Base-by-base conservation (phyloP, 768 basidiomycete species). In the Hericium alpestre region DNA sequence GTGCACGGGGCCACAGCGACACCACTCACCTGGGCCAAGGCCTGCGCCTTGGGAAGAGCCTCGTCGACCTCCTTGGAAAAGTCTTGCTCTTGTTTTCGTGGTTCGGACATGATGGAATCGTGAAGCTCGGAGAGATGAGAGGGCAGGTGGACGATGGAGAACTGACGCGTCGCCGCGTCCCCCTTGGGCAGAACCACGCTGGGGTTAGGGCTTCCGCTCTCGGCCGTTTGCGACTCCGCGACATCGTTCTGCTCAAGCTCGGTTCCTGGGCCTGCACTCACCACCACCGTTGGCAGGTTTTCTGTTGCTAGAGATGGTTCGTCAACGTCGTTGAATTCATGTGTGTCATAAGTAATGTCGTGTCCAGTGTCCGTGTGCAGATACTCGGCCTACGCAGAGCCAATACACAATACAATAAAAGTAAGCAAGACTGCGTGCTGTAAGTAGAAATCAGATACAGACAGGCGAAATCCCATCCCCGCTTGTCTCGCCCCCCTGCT, bases 81-180 rank as follows among this genome's bases (percentile, higher is more conserved):
- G 68, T 97, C 94, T 67, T 81, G 85, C 67, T 91, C 89, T 71
- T 90, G 86, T 71, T 89, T 53, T 87, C 74, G 84, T 79, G 63
- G 2, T 15, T 90, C 89, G 43, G 87, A 76, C 88, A 90, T 90
- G 65, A 70, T 78, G 70, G 74, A 74, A 55, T 65, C 62, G 73
- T 63, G 67, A 66, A 65, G 63, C 66, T 67, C 69, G 37, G 56
- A 41, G 8, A 37, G 18, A 39, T 12, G 25, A 15, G 55, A 38
- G 39, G 37, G 15, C 10, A 37, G 20, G 27, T 23, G 18, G 20
- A 13, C 16, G 32, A 11, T 51, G 40, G 66, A 70, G 32, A 32
- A 32, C 65, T 71, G 70, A 71, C 70, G 70, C 70, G 70, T 71
- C 70, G 67, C 64, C 59, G 59, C 64, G 62, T 60, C 32, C 55